These are phyloP conservation scores for Rasamsonia emersonii DNA, from an alignment of 2,329 filamentous ascomycete genomes.

Conservation along the genomic window DNA sequence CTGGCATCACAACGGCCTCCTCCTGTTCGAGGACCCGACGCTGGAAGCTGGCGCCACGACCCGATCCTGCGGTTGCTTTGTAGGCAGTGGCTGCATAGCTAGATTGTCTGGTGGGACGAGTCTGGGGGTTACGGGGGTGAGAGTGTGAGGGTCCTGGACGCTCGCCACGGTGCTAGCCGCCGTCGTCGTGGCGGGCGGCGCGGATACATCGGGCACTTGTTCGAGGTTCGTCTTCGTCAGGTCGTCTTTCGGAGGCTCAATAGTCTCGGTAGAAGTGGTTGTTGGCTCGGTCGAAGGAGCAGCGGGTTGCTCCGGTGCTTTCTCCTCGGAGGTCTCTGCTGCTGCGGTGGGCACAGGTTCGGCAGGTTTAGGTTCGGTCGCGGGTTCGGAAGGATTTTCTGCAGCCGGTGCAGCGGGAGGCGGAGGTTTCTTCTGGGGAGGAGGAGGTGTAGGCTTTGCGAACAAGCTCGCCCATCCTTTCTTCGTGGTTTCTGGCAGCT, in stretches of 20 bases:
- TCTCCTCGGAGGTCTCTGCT: conserved; percentile 33
- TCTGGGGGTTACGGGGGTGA: conserved; percentile 41
- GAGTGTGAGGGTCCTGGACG: conserved; percentile 65
- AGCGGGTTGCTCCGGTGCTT: conserved; percentile 21
- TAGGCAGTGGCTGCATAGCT: conserved; percentile 73
- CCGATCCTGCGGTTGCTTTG: conserved; percentile 59
- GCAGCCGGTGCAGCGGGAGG: conserved; percentile 25
- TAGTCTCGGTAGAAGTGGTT: conserved; percentile 29
- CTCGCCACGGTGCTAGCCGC: conserved; percentile 83
- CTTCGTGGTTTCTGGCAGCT: conserved; percentile 34
- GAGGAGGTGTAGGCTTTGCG: conserved; percentile 50
- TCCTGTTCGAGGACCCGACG: conserved; percentile 87
- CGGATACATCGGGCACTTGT: conserved; percentile 73
- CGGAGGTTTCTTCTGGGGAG: conserved; percentile 42
- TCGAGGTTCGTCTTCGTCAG: conserved; percentile 90
- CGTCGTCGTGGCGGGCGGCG: conserved; percentile 69
- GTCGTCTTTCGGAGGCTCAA: conserved; percentile 68
- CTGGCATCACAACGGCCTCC: conserved; percentile 96
- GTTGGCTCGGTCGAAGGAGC: conserved; percentile 26
- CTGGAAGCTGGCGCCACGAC: conserved; percentile 70
- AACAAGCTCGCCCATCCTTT: conserved; percentile 66
- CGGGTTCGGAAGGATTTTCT: conserved; percentile 22
- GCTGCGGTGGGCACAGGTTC: conserved; percentile 34
- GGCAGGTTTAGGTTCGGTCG: conserved; percentile 32
- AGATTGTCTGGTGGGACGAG: conserved; percentile 51